Evolutionary conservation across 176 grass and related monocot genomes (phyloP).

Genomic region (Carex kokanica): DNA sequence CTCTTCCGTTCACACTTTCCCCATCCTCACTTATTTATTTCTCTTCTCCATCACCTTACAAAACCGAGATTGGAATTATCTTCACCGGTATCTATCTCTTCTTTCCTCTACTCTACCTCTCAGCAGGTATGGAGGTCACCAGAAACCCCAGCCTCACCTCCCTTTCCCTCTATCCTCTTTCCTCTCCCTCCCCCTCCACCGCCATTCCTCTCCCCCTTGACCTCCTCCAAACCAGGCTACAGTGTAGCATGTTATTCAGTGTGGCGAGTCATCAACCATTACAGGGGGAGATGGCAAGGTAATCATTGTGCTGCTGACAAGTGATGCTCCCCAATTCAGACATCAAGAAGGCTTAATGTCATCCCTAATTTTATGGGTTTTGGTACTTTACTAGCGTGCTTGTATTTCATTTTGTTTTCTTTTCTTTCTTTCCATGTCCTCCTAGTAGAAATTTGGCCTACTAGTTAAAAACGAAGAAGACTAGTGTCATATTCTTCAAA

Average conservation of each 20-base stretch:
- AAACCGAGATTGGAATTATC: neutral
- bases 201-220: neutral
- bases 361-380: neutral
- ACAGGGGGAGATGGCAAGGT: neutral
- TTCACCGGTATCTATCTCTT: neutral
- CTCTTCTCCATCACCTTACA: neutral
- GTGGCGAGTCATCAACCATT: neutral
- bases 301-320: neutral
- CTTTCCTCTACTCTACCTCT: neutral
- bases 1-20: neutral
- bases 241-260: neutral
- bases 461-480: neutral
- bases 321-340: neutral
- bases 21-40: neutral
- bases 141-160: neutral
- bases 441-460: neutral
- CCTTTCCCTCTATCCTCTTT: neutral
- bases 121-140: neutral
- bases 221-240: neutral
- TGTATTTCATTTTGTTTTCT: neutral
- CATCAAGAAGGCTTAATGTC: neutral
- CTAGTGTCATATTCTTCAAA: slow-evolving; percentile 4
- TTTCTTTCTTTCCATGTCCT: neutral
- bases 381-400: neutral
- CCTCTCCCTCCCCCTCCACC: neutral